Base-by-base conservation (phyloP, 768 basidiomycete genomes). In the Multifurca ochricompacta region DNA sequence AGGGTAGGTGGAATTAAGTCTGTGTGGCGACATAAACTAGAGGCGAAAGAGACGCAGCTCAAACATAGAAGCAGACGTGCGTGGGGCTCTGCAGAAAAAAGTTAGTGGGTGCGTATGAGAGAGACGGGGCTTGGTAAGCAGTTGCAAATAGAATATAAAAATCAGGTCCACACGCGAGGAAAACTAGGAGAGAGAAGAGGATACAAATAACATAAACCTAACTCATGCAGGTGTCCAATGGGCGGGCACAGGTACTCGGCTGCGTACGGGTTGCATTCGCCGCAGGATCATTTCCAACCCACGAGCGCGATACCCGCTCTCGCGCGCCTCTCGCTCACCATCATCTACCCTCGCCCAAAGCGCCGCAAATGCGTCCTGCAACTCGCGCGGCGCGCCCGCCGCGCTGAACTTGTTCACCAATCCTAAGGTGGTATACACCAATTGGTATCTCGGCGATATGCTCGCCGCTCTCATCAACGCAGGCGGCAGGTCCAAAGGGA, bases 231-330 rank as follows among this genome's bases (percentile, higher is more conserved):
- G 11, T 41, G 11, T 41, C 40, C 40, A 41, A 14, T 41, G 21
- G 23, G 21, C 21, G 7, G 40, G 40, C 19, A 41, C 21, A 28
- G 43, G 27, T 4, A 49, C 11, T 27, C 54, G 23, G 16, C 25
- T 10, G 36, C 37, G 37, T 18, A 56, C 43, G 2, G 54, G 49
- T 25, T 16, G 25, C 44, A 46, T 21, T 25, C 54, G 48, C 0
- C 54, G 54, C 30, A 56, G 5, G 3, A 56, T 9, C 54, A 56
- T 56, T 18, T 45, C 49, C 37, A 56, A 40, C 7, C 54, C 43
- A 11, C 28, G 43, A 19, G 48, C 44, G 13, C 48, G 48, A 13
- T 56, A 56, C 8, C 54, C 54, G 8, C 36, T 44, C 43, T 51
- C 54, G 2, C 49, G 42, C 6, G 19, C 11, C 9, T 16, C n/a